phyloP scores from a whole-genome alignment of 192 early-diverging fungal species.

The Coemansia sp. region DNA sequence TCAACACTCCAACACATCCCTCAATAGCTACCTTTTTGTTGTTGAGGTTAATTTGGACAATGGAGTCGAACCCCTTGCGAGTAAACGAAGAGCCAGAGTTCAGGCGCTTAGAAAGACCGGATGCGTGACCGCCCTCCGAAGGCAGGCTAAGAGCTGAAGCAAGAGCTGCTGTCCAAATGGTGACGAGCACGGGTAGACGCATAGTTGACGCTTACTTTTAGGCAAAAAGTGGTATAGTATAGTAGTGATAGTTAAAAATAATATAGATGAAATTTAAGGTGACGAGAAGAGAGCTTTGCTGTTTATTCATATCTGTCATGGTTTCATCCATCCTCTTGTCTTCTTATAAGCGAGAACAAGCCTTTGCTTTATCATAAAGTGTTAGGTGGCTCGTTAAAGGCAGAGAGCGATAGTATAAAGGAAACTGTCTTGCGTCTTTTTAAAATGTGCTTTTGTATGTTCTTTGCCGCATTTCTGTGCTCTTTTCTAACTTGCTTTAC shows the following conservation, averaged over 20 bases:
- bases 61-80: slow-evolving; percentile 16
- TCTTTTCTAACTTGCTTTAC: not conserved
- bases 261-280: not conserved
- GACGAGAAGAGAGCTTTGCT: not conserved
- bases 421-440: not conserved
- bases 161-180: not conserved
- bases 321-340: not conserved
- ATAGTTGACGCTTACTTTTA: not conserved
- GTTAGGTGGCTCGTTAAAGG: not conserved
- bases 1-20: slow-evolving; percentile 22
- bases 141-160: not conserved
- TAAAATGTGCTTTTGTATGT: not conserved
- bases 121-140: not conserved
- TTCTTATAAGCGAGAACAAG: not conserved
- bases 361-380: not conserved
- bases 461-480: not conserved
- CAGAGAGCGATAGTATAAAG: not conserved
- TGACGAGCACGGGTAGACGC: slow-evolving; percentile 4
- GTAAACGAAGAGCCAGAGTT: slow-evolving; percentile 1
- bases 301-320: not conserved
- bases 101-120: not conserved
- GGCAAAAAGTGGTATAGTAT: not conserved
- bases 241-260: not conserved
- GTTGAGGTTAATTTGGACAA: not conserved
- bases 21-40: not conserved